Evolutionary conservation across 2,329 filamentous ascomycete genomes (phyloP).

Genomic region (Neofusicoccum kwambonambiense): DNA sequence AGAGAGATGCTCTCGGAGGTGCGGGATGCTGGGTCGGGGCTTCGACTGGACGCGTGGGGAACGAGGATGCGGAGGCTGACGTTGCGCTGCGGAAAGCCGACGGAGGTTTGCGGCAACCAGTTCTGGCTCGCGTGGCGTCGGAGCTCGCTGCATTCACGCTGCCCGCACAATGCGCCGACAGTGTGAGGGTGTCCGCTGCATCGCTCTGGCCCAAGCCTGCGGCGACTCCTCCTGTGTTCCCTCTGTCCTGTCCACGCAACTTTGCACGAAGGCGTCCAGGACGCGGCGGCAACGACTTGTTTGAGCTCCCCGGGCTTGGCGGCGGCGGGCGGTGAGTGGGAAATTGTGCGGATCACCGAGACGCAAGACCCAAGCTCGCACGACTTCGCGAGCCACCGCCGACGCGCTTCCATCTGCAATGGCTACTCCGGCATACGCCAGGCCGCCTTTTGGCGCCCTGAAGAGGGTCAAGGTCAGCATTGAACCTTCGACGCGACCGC

Average conservation of each 20-base stretch:
- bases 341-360: conserved; percentile 55
- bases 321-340: conserved; percentile 81
- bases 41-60: conserved; percentile 19
- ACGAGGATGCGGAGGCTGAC: conserved; percentile 12
- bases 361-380: conserved; percentile 2
- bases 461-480: conserved; percentile 44
- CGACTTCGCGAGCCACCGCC: not conserved
- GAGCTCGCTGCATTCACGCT: no score
- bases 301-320: conserved; percentile 50
- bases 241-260: no score
- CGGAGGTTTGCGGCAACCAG: conserved; percentile 77
- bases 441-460: conserved; percentile 43
- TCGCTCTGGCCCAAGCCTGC: no score
- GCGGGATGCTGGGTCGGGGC: not conserved
- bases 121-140: conserved; percentile 27
- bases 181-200: no score
- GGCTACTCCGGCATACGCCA: conserved; percentile 45
- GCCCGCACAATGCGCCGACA: no score
- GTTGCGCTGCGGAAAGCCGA: conserved; percentile 31
- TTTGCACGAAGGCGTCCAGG: no score
- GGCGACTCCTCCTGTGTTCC: no score
- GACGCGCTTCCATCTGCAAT: conserved; percentile 28
- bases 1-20: no score
- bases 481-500: not conserved
- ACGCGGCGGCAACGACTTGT: no score